Conservation (phyloP, 2,329 filamentous ascomycete species). For the Pyrenochaeta sp. region DNA sequence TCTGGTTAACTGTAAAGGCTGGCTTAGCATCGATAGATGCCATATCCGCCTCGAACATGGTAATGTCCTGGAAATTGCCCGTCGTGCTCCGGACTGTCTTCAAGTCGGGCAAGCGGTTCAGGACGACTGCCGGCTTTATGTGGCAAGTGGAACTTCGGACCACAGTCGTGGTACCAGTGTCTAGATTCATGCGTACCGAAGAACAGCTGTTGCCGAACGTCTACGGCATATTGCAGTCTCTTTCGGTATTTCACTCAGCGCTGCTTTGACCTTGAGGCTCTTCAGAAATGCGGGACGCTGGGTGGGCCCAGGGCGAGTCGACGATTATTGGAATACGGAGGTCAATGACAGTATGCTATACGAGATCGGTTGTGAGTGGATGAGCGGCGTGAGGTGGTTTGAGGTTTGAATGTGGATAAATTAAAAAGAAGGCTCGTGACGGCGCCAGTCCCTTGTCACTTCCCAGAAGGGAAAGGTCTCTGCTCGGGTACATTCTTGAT, state of each 20-base stretch:
- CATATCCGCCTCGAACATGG: not conserved
- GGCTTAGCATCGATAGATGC: not conserved
- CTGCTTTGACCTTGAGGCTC: slow-evolving; percentile 1
- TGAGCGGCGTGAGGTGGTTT: slow-evolving; percentile 17
- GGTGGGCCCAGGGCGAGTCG: not conserved
- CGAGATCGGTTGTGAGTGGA: slow-evolving; percentile 19
- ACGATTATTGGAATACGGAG: not conserved
- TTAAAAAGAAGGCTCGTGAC: slow-evolving; percentile 12
- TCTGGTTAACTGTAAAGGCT: not conserved
- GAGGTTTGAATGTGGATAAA: slow-evolving; percentile 25
- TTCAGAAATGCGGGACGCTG: slow-evolving; percentile 1
- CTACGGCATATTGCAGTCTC: not conserved
- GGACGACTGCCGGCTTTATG: not conserved
- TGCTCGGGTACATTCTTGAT: slow-evolving; percentile 12
- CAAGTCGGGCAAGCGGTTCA: not conserved
- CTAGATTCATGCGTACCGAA: slow-evolving; percentile 4
- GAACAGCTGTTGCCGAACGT: not conserved
- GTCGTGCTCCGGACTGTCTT: slow-evolving; percentile 6
- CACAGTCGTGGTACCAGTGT: not conserved
- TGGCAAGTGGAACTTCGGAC: not conserved
- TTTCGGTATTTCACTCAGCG: slow-evolving; percentile 3
- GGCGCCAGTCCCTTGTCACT: slow-evolving; percentile 10
- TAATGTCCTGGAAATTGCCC: not conserved
- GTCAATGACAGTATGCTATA: slow-evolving; percentile 2
- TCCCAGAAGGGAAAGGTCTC: slow-evolving; percentile 6